These are phyloP conservation scores for Coemansia nantahalensis DNA, from an alignment of 192 early-diverging fungal genomes.

Conservation along the genomic window DNA sequence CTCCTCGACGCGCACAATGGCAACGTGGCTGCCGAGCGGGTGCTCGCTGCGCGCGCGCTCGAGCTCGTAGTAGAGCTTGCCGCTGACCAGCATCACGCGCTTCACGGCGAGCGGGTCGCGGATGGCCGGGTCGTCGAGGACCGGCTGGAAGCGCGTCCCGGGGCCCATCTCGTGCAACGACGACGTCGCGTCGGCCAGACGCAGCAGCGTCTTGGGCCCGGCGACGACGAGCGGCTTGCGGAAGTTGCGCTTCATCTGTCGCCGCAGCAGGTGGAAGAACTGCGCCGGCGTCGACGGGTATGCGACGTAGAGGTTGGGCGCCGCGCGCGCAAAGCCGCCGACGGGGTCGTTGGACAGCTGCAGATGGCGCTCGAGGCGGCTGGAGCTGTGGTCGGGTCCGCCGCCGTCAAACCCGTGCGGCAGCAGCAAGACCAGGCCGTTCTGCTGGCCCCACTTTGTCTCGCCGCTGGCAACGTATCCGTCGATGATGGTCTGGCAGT, in stretches of 20 bases:
- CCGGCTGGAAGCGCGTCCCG: slow-evolving; percentile 81
- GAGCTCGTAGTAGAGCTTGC: slow-evolving; percentile 93
- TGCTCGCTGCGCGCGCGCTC: slow-evolving; percentile 69
- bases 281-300: slow-evolving; percentile 93
- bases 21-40: slow-evolving; percentile 66
- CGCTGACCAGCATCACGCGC: slow-evolving; percentile 80
- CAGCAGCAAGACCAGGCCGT: slow-evolving; percentile 85
- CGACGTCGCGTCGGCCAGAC: slow-evolving; percentile 67
- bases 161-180: slow-evolving; percentile 80
- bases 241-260: slow-evolving; percentile 87
- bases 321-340: slow-evolving; percentile 46
- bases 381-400: slow-evolving; percentile 92
- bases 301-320: slow-evolving; percentile 90
- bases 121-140: slow-evolving; percentile 67
- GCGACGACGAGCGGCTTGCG: slow-evolving; percentile 91
- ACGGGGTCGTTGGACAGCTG: slow-evolving; percentile 83
- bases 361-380: slow-evolving; percentile 89
- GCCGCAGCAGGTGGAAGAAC: slow-evolving; percentile 92
- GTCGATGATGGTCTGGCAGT: slow-evolving; percentile 93
- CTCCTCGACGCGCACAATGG: slow-evolving; percentile 90
- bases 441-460: slow-evolving; percentile 93
- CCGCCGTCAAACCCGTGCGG: slow-evolving; percentile 96
- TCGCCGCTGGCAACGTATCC: slow-evolving; percentile 86
- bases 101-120: slow-evolving; percentile 43
- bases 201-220: slow-evolving; percentile 70